Evolutionary conservation across 2,329 filamentous ascomycete species (phyloP), one percentile per base, ranked within the genome.

Genomic region (Aspergillus niger): DNA sequence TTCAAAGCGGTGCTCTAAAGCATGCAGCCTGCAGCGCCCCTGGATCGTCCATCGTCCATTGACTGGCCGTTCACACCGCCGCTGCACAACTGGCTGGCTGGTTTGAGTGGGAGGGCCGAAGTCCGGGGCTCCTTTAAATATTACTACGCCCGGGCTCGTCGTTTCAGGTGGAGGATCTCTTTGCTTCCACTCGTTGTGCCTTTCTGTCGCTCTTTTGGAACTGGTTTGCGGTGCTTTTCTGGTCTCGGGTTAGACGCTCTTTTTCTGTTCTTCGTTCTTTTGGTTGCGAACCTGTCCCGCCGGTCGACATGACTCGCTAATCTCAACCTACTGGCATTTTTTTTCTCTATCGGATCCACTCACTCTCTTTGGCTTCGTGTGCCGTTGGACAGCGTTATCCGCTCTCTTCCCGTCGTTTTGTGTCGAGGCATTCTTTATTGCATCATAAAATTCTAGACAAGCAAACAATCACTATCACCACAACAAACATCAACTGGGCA

Each of bases 121-220:
- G 69, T 69, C 67, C 65, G 55, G 60, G 58, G 59, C 10, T 6
- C 63, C 54, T 56, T 63, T 59, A 63, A 66, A 57, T 65, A 65
- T 59, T 64, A 60, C 58, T 55, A 43, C 39, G 55, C 57, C 61
- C 60, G 49, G 32, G 53, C 55, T 58, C 58, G 60, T 55, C 62
- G 66, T 68, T 69, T 68, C 70, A 67, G 68, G 65, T 67, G 59
- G 66, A 65, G 32, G 62, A 55, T 63, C 58, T 52, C 61, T 69
- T 64, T 57, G 51, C 63, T 63, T 69, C 66, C 68, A 67, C 67
- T 72, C 68, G 63, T 69, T 68, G 59, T 67, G 66, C 62, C 57
- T 64, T 68, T 67, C 67, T 11, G 64, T 71, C 70, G 61, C 68
- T 74, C 71, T 69, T 73, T 72, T 73, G 66, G 71, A 72, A 69